Conservation (phyloP, 768 basidiomycete species). For the Holtermannia corniformis region DNA sequence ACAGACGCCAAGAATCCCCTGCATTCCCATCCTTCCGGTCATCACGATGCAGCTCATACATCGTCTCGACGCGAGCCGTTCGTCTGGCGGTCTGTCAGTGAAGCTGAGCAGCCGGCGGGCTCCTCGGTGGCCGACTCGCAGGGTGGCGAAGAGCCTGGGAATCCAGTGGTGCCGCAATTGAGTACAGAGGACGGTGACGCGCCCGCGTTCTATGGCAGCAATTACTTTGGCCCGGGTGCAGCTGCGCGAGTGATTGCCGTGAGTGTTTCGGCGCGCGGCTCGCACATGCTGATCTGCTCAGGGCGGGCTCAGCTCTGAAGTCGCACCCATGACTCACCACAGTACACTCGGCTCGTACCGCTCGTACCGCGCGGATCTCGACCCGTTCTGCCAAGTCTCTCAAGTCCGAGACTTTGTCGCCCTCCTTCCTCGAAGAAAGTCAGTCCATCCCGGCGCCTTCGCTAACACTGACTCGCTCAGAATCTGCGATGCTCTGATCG, state of each 20-base stretch:
- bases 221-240: slow-evolving; percentile 18
- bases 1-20: not conserved
- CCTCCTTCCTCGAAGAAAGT: slow-evolving; percentile 4
- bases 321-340: slow-evolving; percentile 10
- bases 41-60: too few species aligned
- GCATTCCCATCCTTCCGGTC: too few species aligned
- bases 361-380: slow-evolving; percentile 6
- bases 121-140: too few species aligned
- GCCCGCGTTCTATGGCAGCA: slow-evolving; percentile 13
- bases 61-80: not conserved
- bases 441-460: slow-evolving; percentile 10
- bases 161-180: not conserved
- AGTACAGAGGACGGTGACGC: not conserved
- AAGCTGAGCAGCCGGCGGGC: not conserved
- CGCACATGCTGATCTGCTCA: not conserved
- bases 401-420: slow-evolving; percentile 9
- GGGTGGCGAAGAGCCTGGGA: not conserved
- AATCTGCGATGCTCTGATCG: slow-evolving; percentile 10
- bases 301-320: slow-evolving; percentile 1
- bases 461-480: not conserved
- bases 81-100: not conserved
- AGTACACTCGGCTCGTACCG: slow-evolving; percentile 1
- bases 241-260: slow-evolving; percentile 16
- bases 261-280: not conserved
- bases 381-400: slow-evolving; percentile 7